phyloP scores from a whole-genome alignment of 768 basidiomycete species.

The Boletus subparvulus region DNA sequence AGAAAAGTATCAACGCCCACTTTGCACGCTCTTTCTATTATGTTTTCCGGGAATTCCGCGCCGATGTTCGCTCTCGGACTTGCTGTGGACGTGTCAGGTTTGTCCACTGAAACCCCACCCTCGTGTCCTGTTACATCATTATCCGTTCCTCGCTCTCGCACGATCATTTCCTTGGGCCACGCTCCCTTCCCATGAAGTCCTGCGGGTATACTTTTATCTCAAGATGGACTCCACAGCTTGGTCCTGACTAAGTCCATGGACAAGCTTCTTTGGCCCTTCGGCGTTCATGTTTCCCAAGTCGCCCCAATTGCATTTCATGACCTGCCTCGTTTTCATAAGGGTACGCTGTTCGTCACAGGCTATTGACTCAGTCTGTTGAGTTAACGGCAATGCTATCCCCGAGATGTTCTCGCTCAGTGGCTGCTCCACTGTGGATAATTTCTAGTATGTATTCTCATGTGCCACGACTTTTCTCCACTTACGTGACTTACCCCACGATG shows the following conservation, averaged over 20 bases:
- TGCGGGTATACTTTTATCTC: conserved; percentile 9
- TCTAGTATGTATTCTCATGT: conserved; percentile 7
- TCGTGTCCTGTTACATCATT: conserved; percentile 31
- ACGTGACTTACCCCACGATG: conserved; percentile 20
- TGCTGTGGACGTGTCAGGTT: conserved; percentile 15
- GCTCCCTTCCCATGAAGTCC: conserved; percentile 8
- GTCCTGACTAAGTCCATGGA: conserved; percentile 24
- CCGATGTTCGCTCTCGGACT: conserved; percentile 12
- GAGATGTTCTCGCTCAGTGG: conserved; percentile 5
- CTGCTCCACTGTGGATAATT: conserved; percentile 18
- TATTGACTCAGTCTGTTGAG: conserved; percentile 6
- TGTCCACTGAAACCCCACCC: conserved; percentile 10
- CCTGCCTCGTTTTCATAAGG: conserved; percentile 22
- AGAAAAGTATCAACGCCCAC: conserved; percentile 15
- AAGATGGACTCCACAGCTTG: conserved; percentile 9
- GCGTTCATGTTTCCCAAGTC: conserved; percentile 18
- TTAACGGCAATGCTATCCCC: conserved; percentile 7
- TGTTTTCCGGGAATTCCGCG: conserved; percentile 17
- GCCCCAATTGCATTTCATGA: conserved; percentile 7
- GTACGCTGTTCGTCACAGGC: conserved; percentile 14
- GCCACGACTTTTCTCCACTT: conserved; percentile 4
- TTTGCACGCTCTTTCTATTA: conserved; percentile 22
- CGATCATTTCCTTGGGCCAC: conserved; percentile 13
- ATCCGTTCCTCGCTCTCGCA: conserved; percentile 11
- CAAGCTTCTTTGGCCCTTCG: conserved; percentile 9